Evolutionary conservation across 768 basidiomycete species (phyloP), one percentile per base, ranked within the genome.

Genomic region (Tulasnella sp.): DNA sequence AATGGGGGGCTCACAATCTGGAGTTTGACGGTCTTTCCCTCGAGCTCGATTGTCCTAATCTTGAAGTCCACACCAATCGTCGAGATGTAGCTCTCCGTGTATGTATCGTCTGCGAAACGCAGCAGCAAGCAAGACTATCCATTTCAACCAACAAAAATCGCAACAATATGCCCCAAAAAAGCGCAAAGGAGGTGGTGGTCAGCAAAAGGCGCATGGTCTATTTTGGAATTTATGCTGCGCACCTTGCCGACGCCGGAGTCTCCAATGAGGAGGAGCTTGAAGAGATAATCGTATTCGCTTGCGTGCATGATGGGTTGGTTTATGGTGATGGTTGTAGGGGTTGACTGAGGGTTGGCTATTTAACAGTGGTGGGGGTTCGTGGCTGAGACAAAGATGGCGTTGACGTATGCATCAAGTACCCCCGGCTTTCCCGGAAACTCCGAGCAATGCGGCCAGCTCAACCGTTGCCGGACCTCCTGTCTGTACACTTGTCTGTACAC

Each of bases 21-120:
- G 61, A 98, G 80, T 74, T 97, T 98, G 72, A 97, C 90, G 1
- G 89, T 90, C 85, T 96, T 96, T 61, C 95, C 95, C 69, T 98
- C 95, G 56, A 98, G 79, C 72, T 98, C 95, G 74, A 98, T 97
- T 34, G 95, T 98, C 62, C 95, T 83, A 76, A 98, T 97, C 85
- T 94, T 95, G 77, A 96, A 96, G 77, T 96, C 93, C 61, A 97
- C 92, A 65, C 96, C 96, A 73, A 97, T 98, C 41, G 95, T 97
- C 61, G 86, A 88, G 70, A 98, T 94, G 74, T 95, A 97, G 67
- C 88, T 91, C 72, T 95, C 92, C 54, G 95, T 96, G 78, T 94
- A 97, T 52, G 92, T 88, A 73, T 97, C 95, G 74, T 98, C 95
- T 63, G 88, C 88, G 68, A 92, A 92, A 71, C 90, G 90, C 65